Evolutionary conservation across 106 monocot species (phyloP).

Genomic region (Chionographis japonica): DNA sequence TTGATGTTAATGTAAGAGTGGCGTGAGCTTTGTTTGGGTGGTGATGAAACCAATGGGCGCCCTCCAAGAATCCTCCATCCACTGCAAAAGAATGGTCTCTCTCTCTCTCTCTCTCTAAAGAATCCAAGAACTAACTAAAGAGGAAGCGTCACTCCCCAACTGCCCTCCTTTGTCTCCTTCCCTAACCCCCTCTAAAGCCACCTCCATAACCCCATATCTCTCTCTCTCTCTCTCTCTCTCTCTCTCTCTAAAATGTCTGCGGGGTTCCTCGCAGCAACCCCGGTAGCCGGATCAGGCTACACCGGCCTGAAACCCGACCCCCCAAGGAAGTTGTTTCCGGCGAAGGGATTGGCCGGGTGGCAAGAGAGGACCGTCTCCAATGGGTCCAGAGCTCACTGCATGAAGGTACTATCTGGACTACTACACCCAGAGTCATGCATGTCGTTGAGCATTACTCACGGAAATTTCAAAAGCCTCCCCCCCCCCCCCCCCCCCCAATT

Average conservation of each 20-base stretch:
- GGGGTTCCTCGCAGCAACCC: slow-evolving; percentile 5
- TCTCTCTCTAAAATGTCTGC: slow-evolving; percentile 19
- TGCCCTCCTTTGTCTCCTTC: no score
- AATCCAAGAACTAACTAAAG: no score
- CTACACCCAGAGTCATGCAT: slow-evolving; percentile 5
- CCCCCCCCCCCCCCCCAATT: no score
- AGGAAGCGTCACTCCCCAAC: no score
- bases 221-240: background rate
- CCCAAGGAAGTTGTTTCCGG: slow-evolving; percentile 15
- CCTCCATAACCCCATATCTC: background rate
- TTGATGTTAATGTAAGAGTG: no score
- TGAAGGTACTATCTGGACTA: slow-evolving; percentile 38
- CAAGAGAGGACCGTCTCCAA: slow-evolving; percentile 30
- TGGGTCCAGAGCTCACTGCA: slow-evolving; percentile 42
- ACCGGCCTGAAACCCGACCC: background rate
- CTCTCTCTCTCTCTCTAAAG: no score
- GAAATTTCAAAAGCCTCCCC: background rate
- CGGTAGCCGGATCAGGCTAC: background rate
- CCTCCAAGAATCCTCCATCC: no score
- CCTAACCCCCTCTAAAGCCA: no score
- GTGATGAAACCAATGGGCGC: no score
- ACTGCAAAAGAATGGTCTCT: no score
- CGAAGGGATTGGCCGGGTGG: slow-evolving; percentile 10
- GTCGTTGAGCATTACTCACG: slow-evolving; percentile 6
- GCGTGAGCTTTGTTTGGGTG: no score